phyloP scores from a whole-genome alignment of 2,329 filamentous ascomycete species.

The Cladosporium sp. region DNA sequence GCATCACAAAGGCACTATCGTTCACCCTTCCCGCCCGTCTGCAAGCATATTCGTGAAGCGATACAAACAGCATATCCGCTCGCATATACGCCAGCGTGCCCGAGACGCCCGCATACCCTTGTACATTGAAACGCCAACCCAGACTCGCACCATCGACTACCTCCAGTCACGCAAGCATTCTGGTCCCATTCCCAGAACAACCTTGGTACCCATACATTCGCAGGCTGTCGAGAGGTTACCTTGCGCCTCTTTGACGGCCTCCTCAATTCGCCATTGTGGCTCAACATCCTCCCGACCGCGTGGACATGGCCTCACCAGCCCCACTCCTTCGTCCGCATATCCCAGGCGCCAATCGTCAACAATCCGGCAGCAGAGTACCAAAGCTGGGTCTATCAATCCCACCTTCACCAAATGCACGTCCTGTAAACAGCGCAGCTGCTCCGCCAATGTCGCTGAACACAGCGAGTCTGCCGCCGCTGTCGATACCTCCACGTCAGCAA shows the following conservation, averaged over 20 bases:
- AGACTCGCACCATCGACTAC: background rate
- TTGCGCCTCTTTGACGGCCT: slow-evolving; percentile 27
- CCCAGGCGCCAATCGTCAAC: slow-evolving; percentile 57
- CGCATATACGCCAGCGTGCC: background rate
- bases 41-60: background rate
- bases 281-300: slow-evolving; percentile 23
- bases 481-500: slow-evolving; percentile 51
- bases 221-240: slow-evolving; percentile 28
- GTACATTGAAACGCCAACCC: background rate
- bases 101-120: background rate
- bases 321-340: slow-evolving; percentile 81
- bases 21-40: background rate
- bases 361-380: slow-evolving; percentile 46
- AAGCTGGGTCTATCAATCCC: slow-evolving; percentile 87
- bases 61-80: background rate
- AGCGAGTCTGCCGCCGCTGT: slow-evolving; percentile 30
- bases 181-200: background rate
- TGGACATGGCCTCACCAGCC: slow-evolving; percentile 68
- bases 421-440: slow-evolving; percentile 50
- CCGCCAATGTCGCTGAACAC: slow-evolving; percentile 32
- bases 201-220: background rate
- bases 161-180: background rate
- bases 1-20: slow-evolving; percentile 6
- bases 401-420: slow-evolving; percentile 75
- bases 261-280: slow-evolving; percentile 28